phyloP scores from a whole-genome alignment of 768 basidiomycete species.

The Amanita thiersii region DNA sequence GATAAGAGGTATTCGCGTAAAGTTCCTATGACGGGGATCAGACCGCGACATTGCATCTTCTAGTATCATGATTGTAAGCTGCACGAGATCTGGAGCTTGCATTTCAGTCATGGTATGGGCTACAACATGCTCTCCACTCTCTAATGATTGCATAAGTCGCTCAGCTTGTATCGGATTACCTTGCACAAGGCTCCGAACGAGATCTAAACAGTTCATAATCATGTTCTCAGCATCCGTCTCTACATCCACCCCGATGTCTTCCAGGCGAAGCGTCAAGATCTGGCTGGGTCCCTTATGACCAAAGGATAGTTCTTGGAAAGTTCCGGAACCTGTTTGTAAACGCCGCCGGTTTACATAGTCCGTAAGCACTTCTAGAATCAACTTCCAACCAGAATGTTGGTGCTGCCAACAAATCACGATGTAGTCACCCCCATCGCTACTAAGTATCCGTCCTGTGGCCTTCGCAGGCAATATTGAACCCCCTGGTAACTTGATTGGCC shows the following conservation, averaged over 20 bases:
- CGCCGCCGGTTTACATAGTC: constrained; percentile 63
- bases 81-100: constrained; percentile 64
- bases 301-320: constrained; percentile 48
- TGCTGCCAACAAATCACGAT: constrained; percentile 76
- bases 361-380: constrained; percentile 73
- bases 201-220: constrained; percentile 69
- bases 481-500: constrained; percentile 67
- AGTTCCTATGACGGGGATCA: constrained; percentile 25
- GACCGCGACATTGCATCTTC: constrained; percentile 67
- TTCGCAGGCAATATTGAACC: constrained; percentile 62
- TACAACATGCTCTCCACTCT: constrained; percentile 46
- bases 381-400: constrained; percentile 78
- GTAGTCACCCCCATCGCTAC: constrained; percentile 59
- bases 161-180: constrained; percentile 59
- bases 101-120: constrained; percentile 43
- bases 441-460: constrained; percentile 64
- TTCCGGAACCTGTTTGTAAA: constrained; percentile 29
- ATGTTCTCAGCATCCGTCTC: constrained; percentile 52
- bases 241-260: constrained; percentile 69
- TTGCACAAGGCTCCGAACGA: constrained; percentile 70
- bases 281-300: constrained; percentile 32
- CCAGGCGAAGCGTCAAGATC: constrained; percentile 39
- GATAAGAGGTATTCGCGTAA: constrained; percentile 54
- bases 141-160: constrained; percentile 59
- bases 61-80: constrained; percentile 72